Base-by-base conservation (phyloP, 2,329 filamentous ascomycete genomes). In the Bipolaris zeicola region DNA sequence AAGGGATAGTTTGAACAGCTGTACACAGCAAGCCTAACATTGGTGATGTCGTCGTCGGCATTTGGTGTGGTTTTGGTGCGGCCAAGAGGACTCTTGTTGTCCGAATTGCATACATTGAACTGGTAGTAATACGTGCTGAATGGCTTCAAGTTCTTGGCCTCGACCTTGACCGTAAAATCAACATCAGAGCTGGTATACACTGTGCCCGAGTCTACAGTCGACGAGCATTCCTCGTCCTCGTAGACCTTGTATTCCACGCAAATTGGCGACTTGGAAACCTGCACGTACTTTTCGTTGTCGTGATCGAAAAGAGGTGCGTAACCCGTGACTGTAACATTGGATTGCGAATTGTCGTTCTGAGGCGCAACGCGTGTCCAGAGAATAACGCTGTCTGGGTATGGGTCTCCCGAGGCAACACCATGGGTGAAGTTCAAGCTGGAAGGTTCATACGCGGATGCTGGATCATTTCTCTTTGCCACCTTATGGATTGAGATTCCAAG, bases 111-210 rank as follows among this genome's bases (percentile, higher is more conserved):
- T 28, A 91, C 81, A 20, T 78, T 84, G 76, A 91, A 92, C 65
- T 89, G 88, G 65, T 90, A 90, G 65, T 83, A 88, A 72, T 91
- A 90, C 2, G 79, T 81, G 0, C 87, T 90, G 66, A 85, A 89
- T 0, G 88, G 81, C 49, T 83, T 76, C 38, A 91, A 71, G 13
- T 83, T 82, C 46, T 76, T 81, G 1, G 88, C 89, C 72, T 91
- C 88, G 13, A 90, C 83, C 81, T 87, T 28, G 6, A 16, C 79
- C 0, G 89, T 92, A 69, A 87, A 92, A 69, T 92, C 89, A 45
- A 92, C 85, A 69, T 92, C 89, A 1, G 85, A 89, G 34, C 83
- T 89, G 0, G 89, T 92, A 68, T 87, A 90, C 1, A 82, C 87
- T 34, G 76, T 83, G 5, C 89, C 89, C 1, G 77, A 78, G 48